Evolutionary conservation across 805 yeast species (phyloP).

Genomic region (Candida adriatica): DNA sequence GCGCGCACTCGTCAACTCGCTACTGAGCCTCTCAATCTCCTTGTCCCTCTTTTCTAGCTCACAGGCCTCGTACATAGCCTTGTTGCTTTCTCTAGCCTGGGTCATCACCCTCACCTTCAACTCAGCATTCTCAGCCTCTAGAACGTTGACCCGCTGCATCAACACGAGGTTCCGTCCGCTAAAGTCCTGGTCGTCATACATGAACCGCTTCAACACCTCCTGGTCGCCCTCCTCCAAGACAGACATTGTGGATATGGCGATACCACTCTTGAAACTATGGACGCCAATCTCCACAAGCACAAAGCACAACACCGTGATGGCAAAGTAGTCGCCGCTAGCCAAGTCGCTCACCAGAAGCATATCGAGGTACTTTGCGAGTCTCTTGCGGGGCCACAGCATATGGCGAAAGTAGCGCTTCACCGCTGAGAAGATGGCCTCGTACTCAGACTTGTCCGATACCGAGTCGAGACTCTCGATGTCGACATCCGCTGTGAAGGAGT

Average conservation of each 20-base stretch:
- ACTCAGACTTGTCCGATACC: conserved; percentile 1
- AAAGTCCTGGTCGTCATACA: conserved; percentile 18
- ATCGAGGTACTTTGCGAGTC: conserved; percentile 7
- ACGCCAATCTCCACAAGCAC: conserved; percentile 16
- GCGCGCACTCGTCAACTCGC: too few species aligned
- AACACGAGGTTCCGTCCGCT: conserved; percentile 15
- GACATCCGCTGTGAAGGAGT: conserved; percentile 2
- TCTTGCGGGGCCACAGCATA: conserved; percentile 5
- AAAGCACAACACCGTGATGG: conserved; percentile 11
- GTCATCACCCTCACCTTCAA: conserved; percentile 5
- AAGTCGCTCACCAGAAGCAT: conserved; percentile 7
- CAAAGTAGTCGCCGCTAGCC: conserved; percentile 5
- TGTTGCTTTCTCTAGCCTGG: too few species aligned
- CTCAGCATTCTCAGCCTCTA: conserved; percentile 12
- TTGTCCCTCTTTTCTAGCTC: too few species aligned
- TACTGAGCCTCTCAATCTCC: too few species aligned
- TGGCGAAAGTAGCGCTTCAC: conserved; percentile 4
- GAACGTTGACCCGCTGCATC: conserved; percentile 11
- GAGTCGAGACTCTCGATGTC: conserved; percentile 1
- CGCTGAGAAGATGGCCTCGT: conserved; percentile 3
- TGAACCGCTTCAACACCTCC: conserved; percentile 10
- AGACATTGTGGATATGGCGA: conserved; percentile 9
- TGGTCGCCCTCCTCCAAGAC: conserved; percentile 11
- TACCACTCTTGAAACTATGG: conserved; percentile 13
- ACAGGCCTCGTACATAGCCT: too few species aligned